Percentiles rank a stretch among this genome's conserved stretches.
phyloP scores from a whole-genome alignment of 2,329 filamentous ascomycete species.

The Dendryphion nanum region DNA sequence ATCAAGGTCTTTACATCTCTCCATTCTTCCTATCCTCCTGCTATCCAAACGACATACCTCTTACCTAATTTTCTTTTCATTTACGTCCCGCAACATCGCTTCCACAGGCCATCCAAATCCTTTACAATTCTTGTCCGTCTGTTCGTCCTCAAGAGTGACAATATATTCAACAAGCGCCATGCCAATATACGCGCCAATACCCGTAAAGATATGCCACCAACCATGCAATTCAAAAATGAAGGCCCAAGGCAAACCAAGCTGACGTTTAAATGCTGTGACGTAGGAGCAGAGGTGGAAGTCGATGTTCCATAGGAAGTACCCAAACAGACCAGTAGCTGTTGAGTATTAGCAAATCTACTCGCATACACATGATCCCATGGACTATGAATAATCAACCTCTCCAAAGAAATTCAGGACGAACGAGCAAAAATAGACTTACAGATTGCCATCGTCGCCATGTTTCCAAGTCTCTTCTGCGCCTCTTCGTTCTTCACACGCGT shows the following conservation, averaged over 20 bases:
- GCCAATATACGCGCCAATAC: conserved; percentile 49
- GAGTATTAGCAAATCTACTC: too few relatives aligned
- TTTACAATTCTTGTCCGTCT: conserved; percentile 24
- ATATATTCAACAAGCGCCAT: conserved; percentile 40
- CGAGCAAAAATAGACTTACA: too few relatives aligned
- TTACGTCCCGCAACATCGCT: conserved; percentile 28
- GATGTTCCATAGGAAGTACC: conserved; percentile 58
- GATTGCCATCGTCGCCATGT: conserved; percentile 28
- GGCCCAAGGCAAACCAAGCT: conserved; percentile 54
- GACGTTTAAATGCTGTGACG: conserved; percentile 46
- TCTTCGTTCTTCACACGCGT: conserved; percentile 23
- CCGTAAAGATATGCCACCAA: conserved; percentile 65
- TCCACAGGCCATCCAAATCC: conserved; percentile 38
- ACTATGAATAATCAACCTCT: too few relatives aligned
- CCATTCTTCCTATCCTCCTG: too few relatives aligned
- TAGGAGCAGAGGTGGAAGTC: conserved; percentile 54
- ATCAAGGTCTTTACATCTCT: too few relatives aligned
- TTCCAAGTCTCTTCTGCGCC: conserved; percentile 18
- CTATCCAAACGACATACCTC: too few relatives aligned
- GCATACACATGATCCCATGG: too few relatives aligned
- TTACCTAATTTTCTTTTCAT: too few relatives aligned
- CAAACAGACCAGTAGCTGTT: conserved; percentile 42
- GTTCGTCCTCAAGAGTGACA: conserved; percentile 29
- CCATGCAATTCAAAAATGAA: conserved; percentile 60
- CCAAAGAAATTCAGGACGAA: too few relatives aligned